A percentile compares a stretch with the other conserved stretches of the same genome.
These are phyloP conservation scores for Castanea sativa DNA, from an alignment of 306 rosid species.

Conservation along the genomic window DNA sequence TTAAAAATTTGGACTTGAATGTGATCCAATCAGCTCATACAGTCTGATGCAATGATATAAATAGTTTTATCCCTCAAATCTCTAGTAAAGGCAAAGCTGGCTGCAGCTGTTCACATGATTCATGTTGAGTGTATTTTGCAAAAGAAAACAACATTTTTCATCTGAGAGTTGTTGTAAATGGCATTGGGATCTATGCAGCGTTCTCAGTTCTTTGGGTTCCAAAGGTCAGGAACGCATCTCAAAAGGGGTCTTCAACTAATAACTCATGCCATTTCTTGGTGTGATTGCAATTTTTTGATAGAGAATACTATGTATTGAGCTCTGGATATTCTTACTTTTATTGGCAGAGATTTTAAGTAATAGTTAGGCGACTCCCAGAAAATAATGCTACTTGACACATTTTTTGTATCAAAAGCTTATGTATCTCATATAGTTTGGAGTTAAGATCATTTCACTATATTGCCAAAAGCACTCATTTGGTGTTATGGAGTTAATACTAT, in stretches of 20 bases:
- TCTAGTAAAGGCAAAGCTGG: slow-evolving; percentile 12
- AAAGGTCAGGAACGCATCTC: background rate
- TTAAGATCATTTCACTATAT: background rate
- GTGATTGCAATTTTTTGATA: background rate
- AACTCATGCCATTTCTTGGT: slow-evolving; percentile 14
- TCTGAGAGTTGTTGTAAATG: slow-evolving; percentile 9
- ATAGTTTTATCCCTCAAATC: background rate
- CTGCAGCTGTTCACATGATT: slow-evolving; percentile 29
- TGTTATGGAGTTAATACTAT: background rate
- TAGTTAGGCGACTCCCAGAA: background rate
- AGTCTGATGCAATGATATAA: slow-evolving; percentile 36
- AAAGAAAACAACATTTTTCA: background rate
- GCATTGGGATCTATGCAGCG: slow-evolving; percentile 9
- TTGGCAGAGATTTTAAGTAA: slow-evolving; percentile 9
- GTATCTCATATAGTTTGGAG: background rate
- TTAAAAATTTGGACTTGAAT: slow-evolving; percentile 53
- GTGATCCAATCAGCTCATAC: slow-evolving; percentile 59
- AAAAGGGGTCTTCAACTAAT: slow-evolving; percentile 8
- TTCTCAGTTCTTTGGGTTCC: slow-evolving; percentile 16
- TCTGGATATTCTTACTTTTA: slow-evolving; percentile 14
- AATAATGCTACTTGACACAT: background rate
- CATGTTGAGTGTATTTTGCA: slow-evolving; percentile 5
- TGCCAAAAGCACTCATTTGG: background rate
- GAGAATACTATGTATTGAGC: background rate
- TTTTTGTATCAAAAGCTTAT: background rate